Conservation (phyloP, 1,284 basidiomycete species). For the Calocybe gambosa region DNA sequence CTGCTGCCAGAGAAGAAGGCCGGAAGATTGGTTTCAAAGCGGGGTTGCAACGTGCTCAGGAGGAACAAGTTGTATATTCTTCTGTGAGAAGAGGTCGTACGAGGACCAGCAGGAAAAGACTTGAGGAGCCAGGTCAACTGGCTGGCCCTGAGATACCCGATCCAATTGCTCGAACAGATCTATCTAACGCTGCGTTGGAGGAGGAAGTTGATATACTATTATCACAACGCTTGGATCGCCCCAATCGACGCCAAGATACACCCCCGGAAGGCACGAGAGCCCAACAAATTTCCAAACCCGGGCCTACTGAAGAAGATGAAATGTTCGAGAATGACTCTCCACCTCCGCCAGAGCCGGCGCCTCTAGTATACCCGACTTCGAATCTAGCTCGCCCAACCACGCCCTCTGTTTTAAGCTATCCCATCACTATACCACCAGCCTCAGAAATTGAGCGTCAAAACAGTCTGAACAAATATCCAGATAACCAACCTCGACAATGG, state of each 20-base stretch:
- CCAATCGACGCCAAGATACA: neutral
- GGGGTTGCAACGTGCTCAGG: conserved; percentile 43
- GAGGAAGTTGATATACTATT: conserved; percentile 5
- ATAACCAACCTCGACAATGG: conserved; percentile 23
- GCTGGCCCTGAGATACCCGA: neutral
- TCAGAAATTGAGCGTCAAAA: conserved; percentile 21
- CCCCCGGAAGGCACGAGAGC: conserved; percentile 8
- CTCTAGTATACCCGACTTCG: conserved; percentile 4
- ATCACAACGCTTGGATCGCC: conserved; percentile 7
- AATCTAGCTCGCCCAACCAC: conserved; percentile 12
- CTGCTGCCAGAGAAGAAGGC: conserved; percentile 48
- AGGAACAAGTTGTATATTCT: conserved; percentile 22
- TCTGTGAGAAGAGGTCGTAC: neutral
- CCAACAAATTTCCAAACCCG: neutral
- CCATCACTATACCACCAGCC: conserved; percentile 25
- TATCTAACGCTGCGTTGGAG: conserved; percentile 2
- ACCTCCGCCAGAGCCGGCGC: conserved; percentile 9
- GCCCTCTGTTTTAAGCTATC: conserved; percentile 23
- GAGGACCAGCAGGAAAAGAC: neutral
- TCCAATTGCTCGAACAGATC: neutral
- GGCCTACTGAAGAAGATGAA: neutral
- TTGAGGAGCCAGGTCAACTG: neutral
- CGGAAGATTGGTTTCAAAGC: conserved; percentile 47
- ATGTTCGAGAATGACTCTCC: conserved; percentile 1
- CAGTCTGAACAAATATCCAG: conserved; percentile 17